These are phyloP conservation scores for Biancaea sappan DNA, from an alignment of 306 rosid species.

Conservation along the genomic window DNA sequence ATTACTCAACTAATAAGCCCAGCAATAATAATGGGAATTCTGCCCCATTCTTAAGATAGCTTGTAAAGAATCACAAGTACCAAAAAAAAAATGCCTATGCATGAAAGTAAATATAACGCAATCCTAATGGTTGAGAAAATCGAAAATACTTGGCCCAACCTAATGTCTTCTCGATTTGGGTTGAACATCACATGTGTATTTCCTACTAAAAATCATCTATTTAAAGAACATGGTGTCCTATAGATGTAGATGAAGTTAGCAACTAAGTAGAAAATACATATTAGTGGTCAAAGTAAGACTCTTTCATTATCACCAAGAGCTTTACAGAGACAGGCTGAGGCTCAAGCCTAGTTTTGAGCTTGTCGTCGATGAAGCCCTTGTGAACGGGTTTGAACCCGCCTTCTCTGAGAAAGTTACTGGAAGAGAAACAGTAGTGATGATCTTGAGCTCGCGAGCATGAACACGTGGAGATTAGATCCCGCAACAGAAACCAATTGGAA, in stretches of 20 bases:
- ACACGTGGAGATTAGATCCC: too few relatives aligned
- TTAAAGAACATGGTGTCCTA: constrained; percentile 41
- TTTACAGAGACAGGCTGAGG: too few relatives aligned
- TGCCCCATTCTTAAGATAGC: constrained; percentile 81
- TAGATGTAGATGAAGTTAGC: constrained; percentile 31
- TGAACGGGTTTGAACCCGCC: too few relatives aligned
- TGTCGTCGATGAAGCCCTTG: too few relatives aligned
- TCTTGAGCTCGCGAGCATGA: too few relatives aligned
- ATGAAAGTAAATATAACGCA: constrained; percentile 23
- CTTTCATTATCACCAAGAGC: constrained; percentile 2
- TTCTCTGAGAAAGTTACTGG: too few relatives aligned
- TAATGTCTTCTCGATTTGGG: constrained; percentile 94
- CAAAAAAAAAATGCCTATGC: constrained; percentile 13
- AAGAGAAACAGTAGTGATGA: too few relatives aligned
- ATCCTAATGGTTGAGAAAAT: constrained; percentile 17
- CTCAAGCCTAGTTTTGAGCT: too few relatives aligned
- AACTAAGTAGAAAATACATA: neutral
- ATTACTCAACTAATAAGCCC: constrained; percentile 41
- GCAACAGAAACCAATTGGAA: too few relatives aligned
- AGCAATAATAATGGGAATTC: constrained; percentile 76
- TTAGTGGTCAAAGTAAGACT: neutral
- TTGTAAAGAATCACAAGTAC: constrained; percentile 30
- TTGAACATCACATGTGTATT: constrained; percentile 88
- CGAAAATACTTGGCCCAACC: constrained; percentile 84
- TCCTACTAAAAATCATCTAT: constrained; percentile 67